Evolutionary conservation across 1,284 basidiomycete genomes (phyloP).

Genomic region (Ceratobasidium sp.): DNA sequence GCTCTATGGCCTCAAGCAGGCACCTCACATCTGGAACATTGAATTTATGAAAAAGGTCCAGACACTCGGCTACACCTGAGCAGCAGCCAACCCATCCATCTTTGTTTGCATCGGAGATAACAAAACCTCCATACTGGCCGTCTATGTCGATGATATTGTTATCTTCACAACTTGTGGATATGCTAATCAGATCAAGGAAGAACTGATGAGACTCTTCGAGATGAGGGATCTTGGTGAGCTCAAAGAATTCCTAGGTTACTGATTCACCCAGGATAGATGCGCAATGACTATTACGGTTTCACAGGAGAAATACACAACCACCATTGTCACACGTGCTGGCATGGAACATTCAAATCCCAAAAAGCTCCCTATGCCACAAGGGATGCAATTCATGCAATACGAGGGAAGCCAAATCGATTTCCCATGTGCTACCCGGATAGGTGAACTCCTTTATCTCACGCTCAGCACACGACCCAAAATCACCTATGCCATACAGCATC

Average conservation of each 20-base stretch:
- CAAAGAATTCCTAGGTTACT: not conserved
- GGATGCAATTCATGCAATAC: conserved; percentile 54
- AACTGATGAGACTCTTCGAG: conserved; percentile 7
- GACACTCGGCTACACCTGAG: not conserved
- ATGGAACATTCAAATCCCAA: no score
- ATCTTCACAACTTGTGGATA: conserved; percentile 15
- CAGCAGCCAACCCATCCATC: not conserved
- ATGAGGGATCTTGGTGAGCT: not conserved
- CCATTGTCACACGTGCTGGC: no score
- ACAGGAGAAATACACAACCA: conserved; percentile 53
- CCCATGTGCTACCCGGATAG: no score
- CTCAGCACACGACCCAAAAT: no score
- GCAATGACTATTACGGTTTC: conserved; percentile 55
- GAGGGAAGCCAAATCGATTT: conserved; percentile 44
- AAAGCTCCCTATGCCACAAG: no score
- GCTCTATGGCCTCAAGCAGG: conserved; percentile 54
- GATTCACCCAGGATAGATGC: conserved; percentile 45
- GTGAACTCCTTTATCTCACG: no score
- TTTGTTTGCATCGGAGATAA: not conserved
- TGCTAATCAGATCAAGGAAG: not conserved
- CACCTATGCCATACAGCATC: no score
- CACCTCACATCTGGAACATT: conserved; percentile 46
- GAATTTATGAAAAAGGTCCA: not conserved
- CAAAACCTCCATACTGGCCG: no score
- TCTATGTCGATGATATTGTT: not conserved